Percentiles rank a stretch among this genome's conserved stretches.
These are phyloP conservation scores for Polyporus tsugae DNA, from an alignment of 1,284 basidiomycete species.

Conservation along the genomic window DNA sequence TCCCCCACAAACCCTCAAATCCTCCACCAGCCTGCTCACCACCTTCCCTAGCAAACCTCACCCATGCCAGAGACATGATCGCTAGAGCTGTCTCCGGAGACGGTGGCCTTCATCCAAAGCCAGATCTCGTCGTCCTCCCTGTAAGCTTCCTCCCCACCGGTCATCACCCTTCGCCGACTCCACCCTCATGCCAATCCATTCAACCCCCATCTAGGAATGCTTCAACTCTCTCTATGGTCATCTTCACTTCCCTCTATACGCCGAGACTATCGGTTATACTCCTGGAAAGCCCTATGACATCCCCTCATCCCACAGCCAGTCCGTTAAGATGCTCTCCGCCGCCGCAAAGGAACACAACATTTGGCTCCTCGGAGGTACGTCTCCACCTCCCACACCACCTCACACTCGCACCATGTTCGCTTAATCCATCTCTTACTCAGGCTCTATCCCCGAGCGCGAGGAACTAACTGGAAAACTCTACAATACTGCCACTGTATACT, in stretches of 20 bases:
- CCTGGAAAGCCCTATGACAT: slow-evolving; percentile 66
- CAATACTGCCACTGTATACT: slow-evolving; percentile 93
- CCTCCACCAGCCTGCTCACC: background rate
- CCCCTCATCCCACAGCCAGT: slow-evolving; percentile 72
- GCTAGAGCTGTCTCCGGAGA: slow-evolving; percentile 66
- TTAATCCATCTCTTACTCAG: slow-evolving; percentile 46
- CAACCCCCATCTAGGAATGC: slow-evolving; percentile 73
- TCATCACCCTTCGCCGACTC: background rate
- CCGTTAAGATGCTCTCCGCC: slow-evolving; percentile 83
- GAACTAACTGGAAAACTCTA: slow-evolving; percentile 74
- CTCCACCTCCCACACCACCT: background rate
- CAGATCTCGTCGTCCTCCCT: slow-evolving; percentile 89
- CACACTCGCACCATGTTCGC: background rate
- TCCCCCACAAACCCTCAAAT: background rate
- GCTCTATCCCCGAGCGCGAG: slow-evolving; percentile 90
- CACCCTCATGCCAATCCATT: background rate
- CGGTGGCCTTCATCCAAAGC: slow-evolving; percentile 55
- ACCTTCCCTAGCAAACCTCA: slow-evolving; percentile 63
- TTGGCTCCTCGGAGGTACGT: slow-evolving; percentile 91
- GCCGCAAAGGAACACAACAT: slow-evolving; percentile 84
- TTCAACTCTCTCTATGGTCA: slow-evolving; percentile 99
- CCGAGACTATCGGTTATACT: slow-evolving; percentile 78
- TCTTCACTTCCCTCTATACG: slow-evolving; percentile 84
- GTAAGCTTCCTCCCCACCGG: slow-evolving; percentile 51
- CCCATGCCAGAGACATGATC: slow-evolving; percentile 84